Evolutionary conservation across 164 flowering plant genomes (phyloP).

Genomic region (Euptelea pleiosperma): DNA sequence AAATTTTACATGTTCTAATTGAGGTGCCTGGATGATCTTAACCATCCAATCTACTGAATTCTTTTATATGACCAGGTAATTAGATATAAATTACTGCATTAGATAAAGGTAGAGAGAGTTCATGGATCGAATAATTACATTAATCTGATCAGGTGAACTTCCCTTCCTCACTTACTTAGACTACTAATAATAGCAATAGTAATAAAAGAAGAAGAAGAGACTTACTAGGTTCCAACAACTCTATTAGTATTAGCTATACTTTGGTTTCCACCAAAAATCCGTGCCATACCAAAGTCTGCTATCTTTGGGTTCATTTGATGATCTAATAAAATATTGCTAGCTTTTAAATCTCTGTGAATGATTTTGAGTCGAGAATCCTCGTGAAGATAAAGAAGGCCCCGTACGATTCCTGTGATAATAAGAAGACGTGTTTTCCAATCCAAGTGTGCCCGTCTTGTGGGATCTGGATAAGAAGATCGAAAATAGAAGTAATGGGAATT

Average conservation of each 20-base stretch:
- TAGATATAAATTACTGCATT: too few relatives aligned
- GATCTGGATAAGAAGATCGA: constrained; percentile 8
- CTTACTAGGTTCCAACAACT: constrained; percentile 33
- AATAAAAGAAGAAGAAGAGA: not conserved
- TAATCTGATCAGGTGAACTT: too few relatives aligned
- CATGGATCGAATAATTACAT: too few relatives aligned
- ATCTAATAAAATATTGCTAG: constrained; percentile 31
- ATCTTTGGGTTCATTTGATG: constrained; percentile 28
- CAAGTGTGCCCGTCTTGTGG: constrained; percentile 4
- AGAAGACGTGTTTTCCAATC: constrained; percentile 26
- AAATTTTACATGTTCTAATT: too few relatives aligned
- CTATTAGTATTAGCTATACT: constrained; percentile 22
- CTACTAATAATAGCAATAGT: too few relatives aligned
- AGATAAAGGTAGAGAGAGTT: too few relatives aligned
- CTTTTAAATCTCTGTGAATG: constrained; percentile 32
- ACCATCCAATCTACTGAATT: too few relatives aligned
- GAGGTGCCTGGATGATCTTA: too few relatives aligned
- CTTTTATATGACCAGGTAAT: too few relatives aligned
- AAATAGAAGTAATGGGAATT: not conserved
- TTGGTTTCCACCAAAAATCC: constrained; percentile 21
- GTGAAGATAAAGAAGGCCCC: constrained; percentile 37
- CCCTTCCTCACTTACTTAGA: too few relatives aligned
- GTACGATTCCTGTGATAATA: constrained; percentile 27
- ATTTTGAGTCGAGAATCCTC: constrained; percentile 29
- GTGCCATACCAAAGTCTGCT: constrained; percentile 36